Evolutionary conservation across 768 basidiomycete species (phyloP), one percentile per base, ranked within the genome.

Genomic region (Leccinum sublutescens): DNA sequence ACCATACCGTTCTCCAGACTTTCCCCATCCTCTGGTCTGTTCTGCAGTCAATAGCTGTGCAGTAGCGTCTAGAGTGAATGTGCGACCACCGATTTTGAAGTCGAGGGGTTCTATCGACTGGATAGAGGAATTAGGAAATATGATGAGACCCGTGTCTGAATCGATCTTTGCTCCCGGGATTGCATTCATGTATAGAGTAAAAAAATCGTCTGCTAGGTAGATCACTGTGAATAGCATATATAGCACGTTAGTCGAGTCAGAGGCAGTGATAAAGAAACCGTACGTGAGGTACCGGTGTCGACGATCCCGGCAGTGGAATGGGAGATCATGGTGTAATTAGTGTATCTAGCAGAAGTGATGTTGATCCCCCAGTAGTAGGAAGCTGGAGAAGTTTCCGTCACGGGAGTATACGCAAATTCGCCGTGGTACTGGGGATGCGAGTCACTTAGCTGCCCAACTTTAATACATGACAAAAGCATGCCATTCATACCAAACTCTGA

Each of bases 321-420:
- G 50, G 62, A 55, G 11, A 73, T 68, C 40, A 66, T n/a, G 3
- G 51, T 49, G 5, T 52, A 11, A 3, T 12, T 17, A 31, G 62
- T 60, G 31, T 61, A 71, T 2, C 60, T 61, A 5, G 17, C 36
- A 8, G 21, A 58, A 8, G 64, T 69, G 33, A 71, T 45, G 31
- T 73, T 63, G 43, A 74, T 64, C 7, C 73, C 73, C 74, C 74
- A 74, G 57, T 36, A 74, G 15, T 3, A 2, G 21, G 52, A 31
- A 3, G 73, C 55, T 7, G 72, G 72, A 19, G 3, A 34, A 33
- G 69, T 75, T 21, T 19, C 1, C 47, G 74, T 75, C 55, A 73
- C 51, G 19, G 66, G 73, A 38, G 47, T 52, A 55, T 69, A 70
- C 9, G 55, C 65, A 21, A 74, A 25, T 11, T 51, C 8, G 17